A percentile compares a stretch with the other conserved stretches of the same genome.
phyloP scores from a whole-genome alignment of 441 rosid species.

The Jatropha podagrica region DNA sequence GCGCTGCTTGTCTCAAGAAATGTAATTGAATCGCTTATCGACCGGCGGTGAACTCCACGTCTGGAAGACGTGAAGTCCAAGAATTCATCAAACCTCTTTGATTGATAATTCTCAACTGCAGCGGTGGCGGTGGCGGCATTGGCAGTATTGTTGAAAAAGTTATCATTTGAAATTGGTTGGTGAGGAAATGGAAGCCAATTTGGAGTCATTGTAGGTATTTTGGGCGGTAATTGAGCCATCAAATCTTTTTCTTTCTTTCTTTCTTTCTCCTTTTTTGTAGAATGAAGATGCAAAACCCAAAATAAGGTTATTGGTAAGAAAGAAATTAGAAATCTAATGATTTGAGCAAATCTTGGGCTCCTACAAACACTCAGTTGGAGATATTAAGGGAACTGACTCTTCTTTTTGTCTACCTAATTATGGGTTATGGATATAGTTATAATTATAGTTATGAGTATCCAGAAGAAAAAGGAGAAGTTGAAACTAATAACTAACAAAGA shows the following conservation, averaged over 20 bases:
- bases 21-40: constrained; percentile 60
- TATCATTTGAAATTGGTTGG: constrained; percentile 27
- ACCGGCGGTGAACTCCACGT: constrained; percentile 68
- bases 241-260: too few species aligned
- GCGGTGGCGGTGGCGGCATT: constrained; percentile 11
- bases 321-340: background rate
- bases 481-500: background rate
- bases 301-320: background rate
- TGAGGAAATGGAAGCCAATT: constrained; percentile 43
- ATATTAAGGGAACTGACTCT: background rate
- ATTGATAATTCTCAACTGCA: constrained; percentile 27
- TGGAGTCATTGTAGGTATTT: constrained; percentile 43
- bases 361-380: background rate
- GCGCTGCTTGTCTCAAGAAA: constrained; percentile 39
- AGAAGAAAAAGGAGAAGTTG: background rate
- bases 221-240: constrained; percentile 59
- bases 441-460: too few species aligned
- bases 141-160: constrained; percentile 14
- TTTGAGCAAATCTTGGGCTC: background rate
- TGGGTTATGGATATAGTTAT: background rate
- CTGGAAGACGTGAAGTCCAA: constrained; percentile 73
- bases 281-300: background rate
- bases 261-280: too few species aligned
- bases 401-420: background rate
- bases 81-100: constrained; percentile 83